Percentiles rank a stretch among this genome's conserved stretches.
These are phyloP conservation scores for Saccharomyces hybrid DNA, from an alignment of 1,139 yeast genomes.

Conservation along the genomic window DNA sequence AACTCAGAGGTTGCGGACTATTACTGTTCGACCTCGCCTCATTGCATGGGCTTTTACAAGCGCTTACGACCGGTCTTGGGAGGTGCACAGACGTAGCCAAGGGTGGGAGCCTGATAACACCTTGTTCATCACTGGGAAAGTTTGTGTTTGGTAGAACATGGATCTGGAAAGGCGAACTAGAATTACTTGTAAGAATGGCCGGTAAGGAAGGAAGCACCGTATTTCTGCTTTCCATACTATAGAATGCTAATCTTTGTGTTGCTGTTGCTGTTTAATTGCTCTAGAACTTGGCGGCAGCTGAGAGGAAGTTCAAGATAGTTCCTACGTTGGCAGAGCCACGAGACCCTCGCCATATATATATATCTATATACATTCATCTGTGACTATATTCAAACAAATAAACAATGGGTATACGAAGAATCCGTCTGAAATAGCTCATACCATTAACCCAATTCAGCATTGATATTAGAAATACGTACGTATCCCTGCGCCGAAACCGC, in stretches of 20 bases:
- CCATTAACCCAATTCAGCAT: background rate
- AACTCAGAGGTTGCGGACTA: background rate
- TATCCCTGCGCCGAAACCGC: slow-evolving; percentile 1
- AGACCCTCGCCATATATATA: background rate
- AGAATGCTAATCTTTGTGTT: no score
- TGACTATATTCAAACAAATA: background rate
- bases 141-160: slow-evolving; percentile 2
- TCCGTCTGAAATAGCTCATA: background rate
- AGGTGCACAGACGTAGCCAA: background rate
- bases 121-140: slow-evolving; percentile 13
- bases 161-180: background rate
- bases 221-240: background rate
- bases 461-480: background rate
- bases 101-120: slow-evolving; percentile 6
- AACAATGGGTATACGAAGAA: background rate
- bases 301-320: background rate
- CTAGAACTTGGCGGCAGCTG: no score
- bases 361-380: background rate
- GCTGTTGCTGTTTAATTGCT: no score
- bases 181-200: background rate
- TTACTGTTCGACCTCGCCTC: background rate
- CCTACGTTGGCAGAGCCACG: background rate
- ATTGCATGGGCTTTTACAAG: background rate
- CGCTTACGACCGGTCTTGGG: background rate
- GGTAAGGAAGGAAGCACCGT: background rate